These are phyloP conservation scores for Papiliotrema flavescens DNA, from an alignment of 1,284 basidiomycete genomes.

Conservation along the genomic window DNA sequence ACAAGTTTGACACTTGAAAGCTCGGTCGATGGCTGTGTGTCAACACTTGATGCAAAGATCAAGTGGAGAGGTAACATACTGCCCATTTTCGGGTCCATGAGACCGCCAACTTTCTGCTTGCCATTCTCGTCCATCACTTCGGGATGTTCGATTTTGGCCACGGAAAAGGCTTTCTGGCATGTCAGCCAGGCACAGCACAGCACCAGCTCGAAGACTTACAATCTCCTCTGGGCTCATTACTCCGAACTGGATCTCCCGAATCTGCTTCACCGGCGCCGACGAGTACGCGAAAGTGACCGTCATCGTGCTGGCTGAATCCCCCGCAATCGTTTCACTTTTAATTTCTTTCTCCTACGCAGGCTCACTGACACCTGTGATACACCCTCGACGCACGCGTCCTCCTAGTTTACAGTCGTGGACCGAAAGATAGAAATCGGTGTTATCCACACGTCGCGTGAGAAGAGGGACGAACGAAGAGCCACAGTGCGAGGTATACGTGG, in stretches of 20 bases:
- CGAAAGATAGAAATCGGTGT: too few relatives aligned
- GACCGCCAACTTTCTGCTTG: slow-evolving; percentile 83
- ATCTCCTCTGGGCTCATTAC: slow-evolving; percentile 99
- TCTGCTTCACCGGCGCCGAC: slow-evolving; percentile 85
- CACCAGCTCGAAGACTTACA: slow-evolving; percentile 57
- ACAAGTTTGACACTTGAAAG: slow-evolving; percentile 99
- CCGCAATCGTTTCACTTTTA: too few relatives aligned
- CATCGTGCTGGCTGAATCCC: slow-evolving; percentile 22
- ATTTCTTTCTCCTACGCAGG: too few relatives aligned
- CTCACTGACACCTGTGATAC: too few relatives aligned
- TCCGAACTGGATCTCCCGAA: slow-evolving; percentile 98
- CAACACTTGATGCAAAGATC: slow-evolving; percentile 7
- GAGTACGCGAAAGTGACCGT: slow-evolving; percentile 64
- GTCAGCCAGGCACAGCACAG: not conserved
- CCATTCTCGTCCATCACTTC: slow-evolving; percentile 96
- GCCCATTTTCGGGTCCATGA: slow-evolving; percentile 98
- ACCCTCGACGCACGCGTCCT: too few relatives aligned
- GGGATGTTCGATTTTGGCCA: slow-evolving; percentile 96
- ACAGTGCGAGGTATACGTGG: not conserved
- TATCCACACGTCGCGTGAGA: not conserved
- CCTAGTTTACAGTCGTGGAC: too few relatives aligned
- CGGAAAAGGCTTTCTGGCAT: slow-evolving; percentile 88
- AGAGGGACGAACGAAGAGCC: not conserved
- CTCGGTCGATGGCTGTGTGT: slow-evolving; percentile 76
- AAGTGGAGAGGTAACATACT: slow-evolving; percentile 50